Base-by-base conservation (phyloP, 805 yeast genomes). In the Metschnikowia peoriensis region DNA sequence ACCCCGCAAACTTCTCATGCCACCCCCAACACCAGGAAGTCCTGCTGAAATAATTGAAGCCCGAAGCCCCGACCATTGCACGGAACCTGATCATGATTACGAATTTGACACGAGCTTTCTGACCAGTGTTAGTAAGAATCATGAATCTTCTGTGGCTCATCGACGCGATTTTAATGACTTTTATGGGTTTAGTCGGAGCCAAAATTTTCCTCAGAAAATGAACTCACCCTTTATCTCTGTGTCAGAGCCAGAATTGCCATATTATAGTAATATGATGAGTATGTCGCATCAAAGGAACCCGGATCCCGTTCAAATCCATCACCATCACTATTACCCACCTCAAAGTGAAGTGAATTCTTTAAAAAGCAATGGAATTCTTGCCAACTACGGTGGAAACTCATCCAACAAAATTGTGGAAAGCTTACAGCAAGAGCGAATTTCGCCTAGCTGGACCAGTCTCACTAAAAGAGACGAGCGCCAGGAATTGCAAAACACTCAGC, bases 291-390 rank as follows among this genome's bases (percentile, higher is more conserved):
- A 44, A 11, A 10, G 16, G 16, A 35, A 17, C 12, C 32, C 45
- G 11, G 45, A 40, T 29, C 29, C 44, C 28, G 47, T 59, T 15
- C 67, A 59, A 60, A 69, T 76, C 45, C 82, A 78, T 58, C 82
- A 78, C 54, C 80, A 79, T 55, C 77, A 79, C 56, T 76, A 79
- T 56, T 73, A 77, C 56, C 38, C 55, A 11, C 42, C 45, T 2
- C 38, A 39, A 17, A 22, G 16, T 17, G 38, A 38, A 2, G 7
- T 15, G 22, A 11, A 27, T 9, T 6, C 10, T 38, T n/a, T 39
- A 15, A 9, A 16, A 11, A 12, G 11, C 22, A 17, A 28, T 12
- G 35, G 12, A 34, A 44, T 5, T 11, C 28, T 14, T 34, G 34
- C 41, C 8, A 14, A n/a, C 28, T 35, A 35, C 12, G n/a, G 22